Base-by-base conservation (phyloP, 768 basidiomycete species). In the Mycena capillaripes region DNA sequence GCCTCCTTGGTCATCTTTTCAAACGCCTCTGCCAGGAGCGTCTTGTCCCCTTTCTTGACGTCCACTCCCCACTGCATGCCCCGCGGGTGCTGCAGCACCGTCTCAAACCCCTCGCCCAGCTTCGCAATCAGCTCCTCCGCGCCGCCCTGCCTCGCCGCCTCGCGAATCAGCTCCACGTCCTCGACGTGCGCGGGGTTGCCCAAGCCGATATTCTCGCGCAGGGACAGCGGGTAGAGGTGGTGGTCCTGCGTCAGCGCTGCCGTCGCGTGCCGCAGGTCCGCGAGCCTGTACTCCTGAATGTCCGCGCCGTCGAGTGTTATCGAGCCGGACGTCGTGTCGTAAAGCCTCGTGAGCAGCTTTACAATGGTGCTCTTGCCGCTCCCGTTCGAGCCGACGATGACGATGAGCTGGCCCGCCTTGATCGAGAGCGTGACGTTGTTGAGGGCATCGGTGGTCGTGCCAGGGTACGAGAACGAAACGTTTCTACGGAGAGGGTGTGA, bases 381-480 rank as follows among this genome's bases (percentile, higher is more conserved):
- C 11, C 86, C 86, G 70, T 86, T 87, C 11, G 68, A 76, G 16
- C 88, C 88, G 11, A 87, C 86, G 40, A 89, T 76, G 27, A 88
- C 82, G 27, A 87, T 81, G 9, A 88, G 75, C 36, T 84, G 80
- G 1, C 87, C 88, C 9, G 86, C 75, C 10, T 81, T 70, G 59
- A 89, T 81, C 19, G 74, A 78, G 61, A 88, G 79, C 0, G 84
- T 82, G 57, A 86, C 71, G 58, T 82, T 75, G 25, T 76, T 58
- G 17, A 86, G 76, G 23, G 79, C 79, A 50, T 76, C 61, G n/a
- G 34, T 50, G 12, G 58, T 46, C 23, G 75, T 72, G 12, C 73
- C 77, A 0, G 85, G 84, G 69, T 87, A 87, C 17, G 75, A 74
- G 66, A 86, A 86, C 0, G 76, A 80, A 5, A 86, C 85, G 63